Percentiles rank a stretch among this genome's conserved stretches.
Conservation (phyloP, 305 asterid species). For the Fraxinus greggii region DNA sequence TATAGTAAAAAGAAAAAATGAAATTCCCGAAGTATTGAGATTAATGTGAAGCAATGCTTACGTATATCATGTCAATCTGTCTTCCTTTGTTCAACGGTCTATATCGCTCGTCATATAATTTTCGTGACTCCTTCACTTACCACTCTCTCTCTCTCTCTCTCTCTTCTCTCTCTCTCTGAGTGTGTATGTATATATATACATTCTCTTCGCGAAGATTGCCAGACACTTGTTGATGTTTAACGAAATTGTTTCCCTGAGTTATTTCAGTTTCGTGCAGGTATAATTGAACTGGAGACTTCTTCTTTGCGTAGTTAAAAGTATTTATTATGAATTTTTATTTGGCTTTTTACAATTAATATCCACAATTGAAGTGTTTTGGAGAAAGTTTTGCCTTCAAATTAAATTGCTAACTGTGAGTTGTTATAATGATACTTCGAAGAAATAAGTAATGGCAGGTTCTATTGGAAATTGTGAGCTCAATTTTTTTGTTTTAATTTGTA, state of each 20-base stretch:
- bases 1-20: background rate
- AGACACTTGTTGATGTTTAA: background rate
- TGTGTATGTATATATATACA: background rate
- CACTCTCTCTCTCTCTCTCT: background rate
- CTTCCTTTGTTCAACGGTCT: constrained; percentile 25
- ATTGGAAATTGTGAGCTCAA: constrained; percentile 5
- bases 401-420: background rate
- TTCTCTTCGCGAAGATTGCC: constrained; percentile 22
- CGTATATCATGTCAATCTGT: background rate
- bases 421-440: background rate
- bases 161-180: background rate
- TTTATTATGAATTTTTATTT: background rate
- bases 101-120: constrained; percentile 45
- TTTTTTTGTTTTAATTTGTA: background rate
- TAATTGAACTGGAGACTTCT: background rate
- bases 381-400: constrained; percentile 13
- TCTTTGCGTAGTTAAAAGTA: background rate
- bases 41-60: background rate
- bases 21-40: background rate
- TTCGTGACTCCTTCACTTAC: constrained; percentile 59
- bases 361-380: background rate
- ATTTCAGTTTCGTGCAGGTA: constrained; percentile 1
- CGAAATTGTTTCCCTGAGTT: background rate
- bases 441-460: constrained; percentile 14
- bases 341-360: background rate